Evolutionary conservation across 192 early-diverging fungal genomes (phyloP).

Genomic region (Coemansia sp.): DNA sequence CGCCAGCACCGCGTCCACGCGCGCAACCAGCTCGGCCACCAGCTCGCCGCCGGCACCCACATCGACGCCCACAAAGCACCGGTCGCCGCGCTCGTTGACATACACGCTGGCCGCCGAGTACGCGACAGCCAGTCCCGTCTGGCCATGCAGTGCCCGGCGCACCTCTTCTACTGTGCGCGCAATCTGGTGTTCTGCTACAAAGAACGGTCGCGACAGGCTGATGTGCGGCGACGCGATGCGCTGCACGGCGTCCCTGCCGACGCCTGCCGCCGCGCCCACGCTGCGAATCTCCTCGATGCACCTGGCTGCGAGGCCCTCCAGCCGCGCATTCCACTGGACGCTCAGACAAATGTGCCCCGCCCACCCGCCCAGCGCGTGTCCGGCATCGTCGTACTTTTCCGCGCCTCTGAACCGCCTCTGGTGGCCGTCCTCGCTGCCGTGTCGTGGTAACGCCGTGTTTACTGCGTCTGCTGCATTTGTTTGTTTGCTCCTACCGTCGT

Average conservation of each 20-base stretch:
- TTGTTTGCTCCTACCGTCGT: constrained; percentile 7
- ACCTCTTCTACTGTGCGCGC: constrained; percentile 16
- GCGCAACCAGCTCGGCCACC: constrained; percentile 13
- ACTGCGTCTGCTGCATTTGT: constrained; percentile 3
- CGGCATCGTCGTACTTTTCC: constrained; percentile 6
- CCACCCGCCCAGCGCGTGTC: constrained; percentile 46
- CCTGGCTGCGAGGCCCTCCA: constrained; percentile 4
- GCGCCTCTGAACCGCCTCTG: not conserved
- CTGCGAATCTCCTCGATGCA: constrained; percentile 17
- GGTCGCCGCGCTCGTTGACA: constrained; percentile 25
- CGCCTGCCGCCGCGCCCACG: not conserved
- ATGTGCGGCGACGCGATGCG: constrained; percentile 23
- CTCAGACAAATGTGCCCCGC: constrained; percentile 31
- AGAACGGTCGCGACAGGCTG: constrained; percentile 46
- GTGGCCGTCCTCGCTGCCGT: not conserved
- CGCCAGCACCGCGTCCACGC: constrained; percentile 36
- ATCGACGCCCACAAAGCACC: constrained; percentile 36
- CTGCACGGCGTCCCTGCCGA: not conserved
- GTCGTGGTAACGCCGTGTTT: not conserved
- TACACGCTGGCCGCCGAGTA: constrained; percentile 14
- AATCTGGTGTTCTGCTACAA: constrained; percentile 45
- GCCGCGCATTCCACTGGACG: constrained; percentile 6
- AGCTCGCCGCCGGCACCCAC: constrained; percentile 20
- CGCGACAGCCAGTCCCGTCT: too few relatives aligned
- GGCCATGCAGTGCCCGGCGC: too few relatives aligned